phyloP scores from a whole-genome alignment of 2,329 filamentous ascomycete species.

The Fusarium sp. region DNA sequence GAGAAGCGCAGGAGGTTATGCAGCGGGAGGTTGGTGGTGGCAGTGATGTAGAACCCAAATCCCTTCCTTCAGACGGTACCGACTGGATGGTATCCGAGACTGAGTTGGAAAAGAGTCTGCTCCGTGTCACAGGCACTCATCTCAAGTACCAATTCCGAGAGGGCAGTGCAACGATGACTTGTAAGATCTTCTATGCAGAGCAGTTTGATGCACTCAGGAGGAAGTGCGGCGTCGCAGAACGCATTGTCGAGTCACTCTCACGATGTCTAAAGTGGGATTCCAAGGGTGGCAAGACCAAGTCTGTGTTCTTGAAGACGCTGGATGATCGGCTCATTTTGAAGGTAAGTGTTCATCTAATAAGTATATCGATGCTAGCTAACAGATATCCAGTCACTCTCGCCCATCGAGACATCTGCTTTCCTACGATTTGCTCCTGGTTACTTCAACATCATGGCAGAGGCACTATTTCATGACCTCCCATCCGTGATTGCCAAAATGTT shows the following conservation, averaged over 20 bases:
- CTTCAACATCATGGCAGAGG: slow-evolving; percentile 97
- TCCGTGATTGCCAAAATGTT: slow-evolving; percentile 99
- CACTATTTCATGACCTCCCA: slow-evolving; percentile 92
- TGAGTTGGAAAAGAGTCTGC: slow-evolving; percentile 86
- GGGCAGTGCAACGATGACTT: slow-evolving; percentile 93
- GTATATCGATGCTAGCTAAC: slow-evolving; percentile 23
- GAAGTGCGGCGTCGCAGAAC: slow-evolving; percentile 92
- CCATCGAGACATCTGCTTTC: slow-evolving; percentile 93
- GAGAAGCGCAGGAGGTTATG: slow-evolving; percentile 60
- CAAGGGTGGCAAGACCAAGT: slow-evolving; percentile 97
- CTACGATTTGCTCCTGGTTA: slow-evolving; percentile 96
- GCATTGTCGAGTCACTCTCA: slow-evolving; percentile 94
- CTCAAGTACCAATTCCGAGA: slow-evolving; percentile 96
- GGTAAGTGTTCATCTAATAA: slow-evolving; percentile 49
- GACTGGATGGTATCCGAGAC: slow-evolving; percentile 69
- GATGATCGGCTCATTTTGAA: slow-evolving; percentile 96
- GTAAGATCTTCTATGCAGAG: slow-evolving; percentile 98
- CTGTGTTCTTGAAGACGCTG: slow-evolving; percentile 94
- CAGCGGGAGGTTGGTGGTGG: slow-evolving; percentile 55
- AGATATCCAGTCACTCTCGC: slow-evolving; percentile 77
- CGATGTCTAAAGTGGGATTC: slow-evolving; percentile 98
- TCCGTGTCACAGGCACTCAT: slow-evolving; percentile 89
- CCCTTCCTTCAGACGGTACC: slow-evolving; percentile 54
- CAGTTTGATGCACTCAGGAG: slow-evolving; percentile 95
- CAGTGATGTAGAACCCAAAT: slow-evolving; percentile 49